A percentile compares a stretch with the other conserved stretches of the same genome.
Conservation (phyloP, 2,329 filamentous ascomycete genomes). For the Lecanicillium sp. region DNA sequence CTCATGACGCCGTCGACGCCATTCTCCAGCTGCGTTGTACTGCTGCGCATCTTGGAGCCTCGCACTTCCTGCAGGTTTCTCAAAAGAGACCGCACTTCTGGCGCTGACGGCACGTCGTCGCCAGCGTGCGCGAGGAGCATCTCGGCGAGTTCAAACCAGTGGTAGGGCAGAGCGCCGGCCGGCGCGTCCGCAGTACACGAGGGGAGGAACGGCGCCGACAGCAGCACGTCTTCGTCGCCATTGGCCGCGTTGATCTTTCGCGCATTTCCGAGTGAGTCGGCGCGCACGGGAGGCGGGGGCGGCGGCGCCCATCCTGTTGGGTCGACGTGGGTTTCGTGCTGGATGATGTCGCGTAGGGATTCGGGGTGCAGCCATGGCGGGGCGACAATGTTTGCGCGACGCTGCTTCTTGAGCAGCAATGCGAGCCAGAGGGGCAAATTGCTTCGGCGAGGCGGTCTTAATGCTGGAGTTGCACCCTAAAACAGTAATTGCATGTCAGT, state of each 20-base stretch:
- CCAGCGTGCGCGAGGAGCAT: constrained; percentile 76
- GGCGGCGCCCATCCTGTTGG: constrained; percentile 70
- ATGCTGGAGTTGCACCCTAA: constrained; percentile 68
- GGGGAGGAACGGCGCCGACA: constrained; percentile 70
- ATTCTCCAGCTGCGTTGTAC: constrained; percentile 62
- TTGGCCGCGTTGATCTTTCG: constrained; percentile 20
- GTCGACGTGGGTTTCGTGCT: constrained; percentile 68
- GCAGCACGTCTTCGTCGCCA: constrained; percentile 15
- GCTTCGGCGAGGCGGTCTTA: constrained; percentile 74
- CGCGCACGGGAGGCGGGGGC: constrained; percentile 54
- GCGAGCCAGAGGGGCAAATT: constrained; percentile 89
- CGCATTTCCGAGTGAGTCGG: constrained; percentile 37
- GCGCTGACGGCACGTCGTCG: constrained; percentile 70
- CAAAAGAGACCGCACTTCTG: constrained; percentile 66
- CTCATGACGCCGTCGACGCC: constrained; percentile 64
- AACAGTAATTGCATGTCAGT: constrained; percentile 1
- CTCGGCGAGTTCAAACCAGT: constrained; percentile 90
- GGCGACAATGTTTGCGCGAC: constrained; percentile 84
- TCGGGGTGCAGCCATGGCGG: constrained; percentile 80
- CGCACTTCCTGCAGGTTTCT: constrained; percentile 81
- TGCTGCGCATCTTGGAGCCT: constrained; percentile 78
- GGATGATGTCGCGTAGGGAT: constrained; percentile 69
- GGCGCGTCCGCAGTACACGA: constrained; percentile 65
- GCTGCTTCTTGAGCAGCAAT: constrained; percentile 87
- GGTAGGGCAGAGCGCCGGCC: constrained; percentile 72